Conservation (phyloP, 257 asterid species). For the Euphrasia confusa region DNA sequence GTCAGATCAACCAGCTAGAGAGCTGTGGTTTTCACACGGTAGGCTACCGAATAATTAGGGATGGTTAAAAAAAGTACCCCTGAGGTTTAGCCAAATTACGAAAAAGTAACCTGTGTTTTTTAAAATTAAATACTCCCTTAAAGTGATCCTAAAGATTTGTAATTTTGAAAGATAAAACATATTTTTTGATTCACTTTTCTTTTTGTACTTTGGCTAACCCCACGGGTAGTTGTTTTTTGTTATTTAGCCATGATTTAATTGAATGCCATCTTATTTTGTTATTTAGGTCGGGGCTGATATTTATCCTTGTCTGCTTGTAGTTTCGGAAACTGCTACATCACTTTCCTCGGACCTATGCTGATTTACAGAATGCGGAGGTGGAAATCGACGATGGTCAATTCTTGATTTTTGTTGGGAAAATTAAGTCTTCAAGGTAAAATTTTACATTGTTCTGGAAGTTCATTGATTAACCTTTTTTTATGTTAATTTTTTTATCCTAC, state of each 20-base stretch:
- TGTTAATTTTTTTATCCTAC: background rate
- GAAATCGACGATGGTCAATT: slow-evolving; percentile 85
- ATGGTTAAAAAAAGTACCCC: background rate
- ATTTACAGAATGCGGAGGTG: slow-evolving; percentile 79
- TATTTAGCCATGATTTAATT: slow-evolving; percentile 5
- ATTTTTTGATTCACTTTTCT: background rate
- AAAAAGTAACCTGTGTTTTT: background rate
- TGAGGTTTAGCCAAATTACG: background rate
- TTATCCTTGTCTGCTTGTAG: slow-evolving; percentile 45
- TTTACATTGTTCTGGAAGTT: background rate
- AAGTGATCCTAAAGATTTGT: background rate
- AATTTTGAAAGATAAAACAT: background rate
- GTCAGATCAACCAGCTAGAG: slow-evolving; percentile 57
- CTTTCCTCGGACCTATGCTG: slow-evolving; percentile 95
- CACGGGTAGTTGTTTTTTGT: background rate
- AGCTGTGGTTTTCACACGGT: slow-evolving; percentile 86
- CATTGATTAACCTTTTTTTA: background rate
- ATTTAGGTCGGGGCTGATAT: slow-evolving; percentile 30
- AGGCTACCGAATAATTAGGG: slow-evolving; percentile 22
- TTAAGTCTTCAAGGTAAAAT: slow-evolving; percentile 69
- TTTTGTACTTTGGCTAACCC: background rate
- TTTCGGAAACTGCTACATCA: slow-evolving; percentile 83
- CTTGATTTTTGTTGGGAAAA: slow-evolving; percentile 75
- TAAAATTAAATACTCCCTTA: background rate
- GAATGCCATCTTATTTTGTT: slow-evolving; percentile 14